Conservation (phyloP, 2,329 filamentous ascomycete species). For the Shiraia sp. region DNA sequence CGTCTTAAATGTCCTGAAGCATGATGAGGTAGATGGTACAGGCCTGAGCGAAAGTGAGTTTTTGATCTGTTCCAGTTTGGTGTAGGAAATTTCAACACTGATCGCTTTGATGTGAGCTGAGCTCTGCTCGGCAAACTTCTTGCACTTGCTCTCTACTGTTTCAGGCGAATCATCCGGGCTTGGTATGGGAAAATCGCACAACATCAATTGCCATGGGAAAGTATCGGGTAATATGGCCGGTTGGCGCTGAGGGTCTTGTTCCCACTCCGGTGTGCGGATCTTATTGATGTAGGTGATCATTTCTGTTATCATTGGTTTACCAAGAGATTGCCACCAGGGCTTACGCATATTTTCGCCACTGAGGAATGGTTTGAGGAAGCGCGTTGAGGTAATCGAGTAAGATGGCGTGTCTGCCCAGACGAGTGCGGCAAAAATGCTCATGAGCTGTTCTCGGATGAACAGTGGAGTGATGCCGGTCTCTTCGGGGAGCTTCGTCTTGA, state of each 20-base stretch:
- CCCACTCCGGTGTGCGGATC: slow-evolving; percentile 27
- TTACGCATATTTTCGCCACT: slow-evolving; percentile 1
- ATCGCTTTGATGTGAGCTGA: slow-evolving; percentile 16
- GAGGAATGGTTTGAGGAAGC: not conserved
- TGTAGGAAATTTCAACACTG: slow-evolving; percentile 19
- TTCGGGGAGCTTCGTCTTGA: not conserved
- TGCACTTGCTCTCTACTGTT: slow-evolving; percentile 11
- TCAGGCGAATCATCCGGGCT: not conserved
- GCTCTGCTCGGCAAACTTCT: slow-evolving; percentile 20
- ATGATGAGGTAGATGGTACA: not conserved
- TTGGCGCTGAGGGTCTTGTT: slow-evolving; percentile 15
- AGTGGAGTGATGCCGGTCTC: slow-evolving; percentile 12
- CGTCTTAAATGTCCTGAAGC: not conserved
- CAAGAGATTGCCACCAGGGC: slow-evolving; percentile 15
- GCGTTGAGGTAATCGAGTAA: not conserved
- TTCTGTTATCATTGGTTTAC: slow-evolving; percentile 18
- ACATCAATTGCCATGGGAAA: slow-evolving; percentile 26
- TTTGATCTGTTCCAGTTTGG: slow-evolving; percentile 12
- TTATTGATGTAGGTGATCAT: slow-evolving; percentile 22
- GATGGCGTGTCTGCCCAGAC: slow-evolving; percentile 14
- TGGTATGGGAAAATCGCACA: slow-evolving; percentile 27
- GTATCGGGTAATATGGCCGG: slow-evolving; percentile 30
- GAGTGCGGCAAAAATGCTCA: slow-evolving; percentile 18
- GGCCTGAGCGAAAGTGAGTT: slow-evolving; percentile 3
- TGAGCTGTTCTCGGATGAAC: slow-evolving; percentile 15